Percentiles rank a stretch among this genome's conserved stretches.
Evolutionary conservation across 306 rosid genomes (phyloP).

Genomic region (Pterocarpus macrocarpus): DNA sequence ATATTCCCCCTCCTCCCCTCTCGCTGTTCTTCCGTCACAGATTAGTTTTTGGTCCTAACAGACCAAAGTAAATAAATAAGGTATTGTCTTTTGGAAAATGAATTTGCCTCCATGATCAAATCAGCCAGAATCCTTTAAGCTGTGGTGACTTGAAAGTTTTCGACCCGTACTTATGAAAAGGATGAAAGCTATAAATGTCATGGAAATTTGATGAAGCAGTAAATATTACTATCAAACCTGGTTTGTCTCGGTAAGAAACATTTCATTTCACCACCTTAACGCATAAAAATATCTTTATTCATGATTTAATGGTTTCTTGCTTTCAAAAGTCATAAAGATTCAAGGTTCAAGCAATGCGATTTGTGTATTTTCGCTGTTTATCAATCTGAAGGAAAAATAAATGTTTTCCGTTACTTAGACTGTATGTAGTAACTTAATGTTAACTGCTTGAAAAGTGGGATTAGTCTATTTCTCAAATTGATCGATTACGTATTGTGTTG

Average conservation of each 20-base stretch:
- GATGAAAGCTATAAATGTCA: no score
- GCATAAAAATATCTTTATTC: not conserved
- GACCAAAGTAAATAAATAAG: not conserved
- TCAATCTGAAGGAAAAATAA: not conserved
- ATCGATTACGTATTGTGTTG: not conserved
- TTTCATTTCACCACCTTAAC: not conserved
- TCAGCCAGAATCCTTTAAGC: constrained; percentile 1
- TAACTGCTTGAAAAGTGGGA: not conserved
- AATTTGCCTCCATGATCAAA: not conserved
- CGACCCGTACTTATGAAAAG: no score
- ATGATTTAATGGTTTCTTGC: not conserved
- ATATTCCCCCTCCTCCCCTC: no score
- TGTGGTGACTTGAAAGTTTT: not conserved
- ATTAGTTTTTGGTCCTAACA: not conserved
- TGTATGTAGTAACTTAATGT: not conserved
- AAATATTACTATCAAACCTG: not conserved
- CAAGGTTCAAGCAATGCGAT: not conserved
- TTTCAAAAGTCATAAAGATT: not conserved
- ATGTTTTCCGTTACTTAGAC: not conserved
- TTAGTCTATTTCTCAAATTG: not conserved
- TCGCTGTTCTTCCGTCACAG: not conserved
- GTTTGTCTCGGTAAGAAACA: not conserved
- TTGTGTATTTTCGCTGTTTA: not conserved
- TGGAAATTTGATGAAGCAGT: not conserved
- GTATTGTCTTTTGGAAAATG: not conserved